Evolutionary conservation across 2,329 filamentous ascomycete genomes (phyloP), one percentile per base, ranked within the genome.

Genomic region (Diaporthe ampelina): DNA sequence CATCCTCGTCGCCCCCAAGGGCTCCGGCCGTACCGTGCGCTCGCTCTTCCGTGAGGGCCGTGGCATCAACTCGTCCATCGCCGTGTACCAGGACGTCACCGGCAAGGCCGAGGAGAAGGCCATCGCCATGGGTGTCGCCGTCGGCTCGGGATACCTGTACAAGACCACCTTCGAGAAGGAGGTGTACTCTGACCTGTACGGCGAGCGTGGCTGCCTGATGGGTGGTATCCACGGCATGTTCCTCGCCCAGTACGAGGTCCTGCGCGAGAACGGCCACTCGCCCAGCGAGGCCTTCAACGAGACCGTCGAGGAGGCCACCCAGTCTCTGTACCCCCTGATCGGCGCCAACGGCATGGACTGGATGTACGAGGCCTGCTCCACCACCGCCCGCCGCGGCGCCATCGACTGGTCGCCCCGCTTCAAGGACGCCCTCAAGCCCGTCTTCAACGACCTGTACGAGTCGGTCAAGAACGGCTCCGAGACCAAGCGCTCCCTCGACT

Each of bases 161-260:
- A 94, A 98, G 94, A 99, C 97, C 84, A 99, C 97, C 85, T 99
- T 99, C 84, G 94, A 99, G 92, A 99, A 99, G 94, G 97, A 99
- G 90, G 97, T 99, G 84, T 98, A 97, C 94, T 98, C 95, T 77
- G 97, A 98, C 88, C 93, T 99, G 80, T 99, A 99, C 91, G 97
- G 97, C 87, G 97, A 99, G 94, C 95, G 97, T 89, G 97, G 97
- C 85, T 99, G 97, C 93, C 90, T 99, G 83, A 99, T 99, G 97
- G 97, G 97, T 81, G 97, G 97, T 87, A 99, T 99, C 88, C 97
- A 99, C 92, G 97, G 97, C 85, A 99, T 99, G 97, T 99, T 99
- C 94, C 95, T 99, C 80, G 97, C 97, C 77, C 97, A 99, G 90
- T 99, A 99, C 91, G 97, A 99, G 91, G 97, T 99, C 80, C 95